Evolutionary conservation across 495 filamentous ascomycete genomes (phyloP), one percentile per base, ranked within the genome.

Genomic region (Aspergillus sparsus): DNA sequence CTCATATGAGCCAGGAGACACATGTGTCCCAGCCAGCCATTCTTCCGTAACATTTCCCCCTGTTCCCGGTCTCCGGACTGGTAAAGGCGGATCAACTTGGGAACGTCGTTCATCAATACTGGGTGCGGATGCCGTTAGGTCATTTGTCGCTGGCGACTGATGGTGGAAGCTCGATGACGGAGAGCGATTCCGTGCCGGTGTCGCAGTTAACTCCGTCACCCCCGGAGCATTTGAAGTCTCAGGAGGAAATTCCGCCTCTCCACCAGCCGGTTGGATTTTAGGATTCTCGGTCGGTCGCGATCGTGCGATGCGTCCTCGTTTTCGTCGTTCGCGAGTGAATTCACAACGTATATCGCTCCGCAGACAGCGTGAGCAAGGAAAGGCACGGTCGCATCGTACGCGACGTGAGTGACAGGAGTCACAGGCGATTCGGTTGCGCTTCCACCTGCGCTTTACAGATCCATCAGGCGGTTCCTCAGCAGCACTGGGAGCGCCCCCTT

Each of bases 361-460:
- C 12, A 77, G 67, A 37, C 77, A 80, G 57, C 77, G 69, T 16
- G 76, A 77, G 54, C 77, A 80, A 11, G 77, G 77, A 46, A 80
- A 80, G 4, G 75, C 76, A 15, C 77, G 76, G 61, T 80, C 77
- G 68, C 77, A 80, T 63, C 76, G 71, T n/a, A 80, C 77, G 11
- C 77, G 76, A 16, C 77, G 77, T 6, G 71, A 63, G 47, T 80
- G 77, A 55, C 77, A 80, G 7, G 76, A 74, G 58, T 80, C 76
- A 61, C 77, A 80, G 31, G 77, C 77, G 12, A 80, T 74, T 41
- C 72, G 73, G 56, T 80, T 80, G 12, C 77, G 75, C 34, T 75
- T 74, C 77, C 76, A 78, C 55, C 76, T 72, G 58, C 73, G 73
- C 56, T 78, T 80, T 46, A 57, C 49, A 15, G 55, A 33, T 44